Evolutionary conservation across 805 yeast genomes (phyloP).

Genomic region (Yarrowia alimentaria): DNA sequence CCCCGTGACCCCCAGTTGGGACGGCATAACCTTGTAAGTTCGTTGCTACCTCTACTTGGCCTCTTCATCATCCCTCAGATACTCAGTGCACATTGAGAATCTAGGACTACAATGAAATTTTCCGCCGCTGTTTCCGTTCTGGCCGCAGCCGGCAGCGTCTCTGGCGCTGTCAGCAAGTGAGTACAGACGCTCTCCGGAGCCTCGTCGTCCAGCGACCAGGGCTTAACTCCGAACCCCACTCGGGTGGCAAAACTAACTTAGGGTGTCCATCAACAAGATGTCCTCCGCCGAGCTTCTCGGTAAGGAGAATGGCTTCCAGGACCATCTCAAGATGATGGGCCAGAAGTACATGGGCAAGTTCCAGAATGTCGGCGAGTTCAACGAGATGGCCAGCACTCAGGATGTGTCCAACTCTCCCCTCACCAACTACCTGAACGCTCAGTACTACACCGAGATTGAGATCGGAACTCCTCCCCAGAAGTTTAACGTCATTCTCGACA

Average conservation of each 20-base stretch:
- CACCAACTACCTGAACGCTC: slow-evolving; percentile 92
- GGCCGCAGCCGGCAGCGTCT: slow-evolving; percentile 30
- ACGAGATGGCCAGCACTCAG: slow-evolving; percentile 37
- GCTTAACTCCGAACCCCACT: slow-evolving; percentile 12
- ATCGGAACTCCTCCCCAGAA: slow-evolving; percentile 92
- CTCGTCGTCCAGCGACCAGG: too few relatives aligned
- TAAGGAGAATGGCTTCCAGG: slow-evolving; percentile 41
- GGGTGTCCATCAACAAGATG: slow-evolving; percentile 58
- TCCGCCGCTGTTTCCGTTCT: slow-evolving; percentile 31
- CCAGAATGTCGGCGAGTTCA: slow-evolving; percentile 32
- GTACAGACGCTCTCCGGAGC: slow-evolving; percentile 26
- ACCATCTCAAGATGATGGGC: slow-evolving; percentile 57
- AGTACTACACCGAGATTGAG: slow-evolving; percentile 87
- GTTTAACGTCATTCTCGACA: slow-evolving; percentile 91
- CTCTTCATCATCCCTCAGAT: slow-evolving; percentile 25
- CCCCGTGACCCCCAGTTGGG: slow-evolving; percentile 23
- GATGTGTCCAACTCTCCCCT: slow-evolving; percentile 74
- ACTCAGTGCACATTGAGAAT: slow-evolving; percentile 19
- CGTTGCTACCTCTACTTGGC: slow-evolving; percentile 19
- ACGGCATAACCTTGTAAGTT: slow-evolving; percentile 25
- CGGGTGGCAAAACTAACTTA: slow-evolving; percentile 38
- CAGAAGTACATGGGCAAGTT: slow-evolving; percentile 59
- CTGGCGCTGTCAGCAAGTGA: slow-evolving; percentile 40
- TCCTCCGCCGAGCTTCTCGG: slow-evolving; percentile 57
- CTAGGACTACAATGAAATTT: slow-evolving; percentile 32